Evolutionary conservation across 257 asterid species (phyloP), one percentile per base, ranked within the genome.

Genomic region (Jasminum sambac): DNA sequence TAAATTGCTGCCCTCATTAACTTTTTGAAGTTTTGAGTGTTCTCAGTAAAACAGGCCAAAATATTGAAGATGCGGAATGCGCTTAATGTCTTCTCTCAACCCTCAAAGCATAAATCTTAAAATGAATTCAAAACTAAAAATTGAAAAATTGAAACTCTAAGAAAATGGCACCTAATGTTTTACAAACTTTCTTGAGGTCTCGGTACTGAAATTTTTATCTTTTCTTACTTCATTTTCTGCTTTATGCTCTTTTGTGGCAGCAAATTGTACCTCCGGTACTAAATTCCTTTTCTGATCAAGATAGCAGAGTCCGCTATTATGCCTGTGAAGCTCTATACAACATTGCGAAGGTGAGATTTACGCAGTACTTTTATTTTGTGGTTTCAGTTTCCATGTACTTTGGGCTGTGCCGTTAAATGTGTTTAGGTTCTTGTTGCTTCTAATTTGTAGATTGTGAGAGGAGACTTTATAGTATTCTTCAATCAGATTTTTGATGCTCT

Each of bases 281-380:
- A 81, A 65, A 77, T 75, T 91, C 99, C 39, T 95, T 95, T 81
- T 76, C 90, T 17, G 99, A 95, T 79, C 99, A 91, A 88, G 99
- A 91, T 77, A 88, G 98, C 83, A 84, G 97, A 85, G 99, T 95
- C 79, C 99, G 98, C 46, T 91, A 89, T 84, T 90, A 90, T 74
- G 99, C 99, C 48, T 95, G 99, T 71, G 99, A 95, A 86, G 98
- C 99, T 71, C 84, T 95, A 48, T 95, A 95, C 77, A 95, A 95
- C 84, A 95, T 95, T 74, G 99, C 99, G 16, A 95, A 95, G 98
- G 99, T 95, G 78, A 76, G 25, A 63, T 36, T 8, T 41, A 24
- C 34, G 14, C 25, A 44, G 37, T 50, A 70, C 63, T 68, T 61
- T 23, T 70, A 41, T 70, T 25, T 55, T 70, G 14, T 10, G 16